phyloP scores from a whole-genome alignment of 495 filamentous ascomycete genomes.

The Tuber umbilicatum region DNA sequence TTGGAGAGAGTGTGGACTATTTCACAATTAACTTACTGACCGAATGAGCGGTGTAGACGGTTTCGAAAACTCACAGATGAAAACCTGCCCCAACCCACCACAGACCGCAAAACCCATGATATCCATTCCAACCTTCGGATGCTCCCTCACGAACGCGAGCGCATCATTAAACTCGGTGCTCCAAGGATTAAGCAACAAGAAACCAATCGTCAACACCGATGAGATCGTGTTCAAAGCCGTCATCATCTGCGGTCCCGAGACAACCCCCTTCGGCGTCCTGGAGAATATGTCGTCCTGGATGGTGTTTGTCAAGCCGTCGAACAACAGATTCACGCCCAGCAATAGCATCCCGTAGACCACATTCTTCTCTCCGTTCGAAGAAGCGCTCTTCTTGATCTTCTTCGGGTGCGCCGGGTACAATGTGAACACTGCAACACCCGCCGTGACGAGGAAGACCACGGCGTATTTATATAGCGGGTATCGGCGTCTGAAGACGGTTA shows the following conservation, averaged over 20 bases:
- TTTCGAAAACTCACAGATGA: conserved; percentile 63
- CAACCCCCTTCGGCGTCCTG: conserved; percentile 30
- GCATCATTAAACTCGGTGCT: conserved; percentile 72
- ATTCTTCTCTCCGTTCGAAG: conserved; percentile 50
- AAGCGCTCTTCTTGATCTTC: conserved; percentile 53
- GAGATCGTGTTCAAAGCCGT: conserved; percentile 88
- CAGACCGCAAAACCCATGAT: conserved; percentile 88
- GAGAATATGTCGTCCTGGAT: conserved; percentile 93
- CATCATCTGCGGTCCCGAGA: conserved; percentile 95
- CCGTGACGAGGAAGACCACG: conserved; percentile 81
- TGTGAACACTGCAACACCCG: conserved; percentile 91
- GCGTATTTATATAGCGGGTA: conserved; percentile 97
- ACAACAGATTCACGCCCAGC: conserved; percentile 83
- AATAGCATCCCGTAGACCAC: conserved; percentile 72
- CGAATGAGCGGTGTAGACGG: not conserved
- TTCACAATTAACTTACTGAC: conserved; percentile 21
- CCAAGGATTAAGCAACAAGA: conserved; percentile 72
- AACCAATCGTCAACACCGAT: conserved; percentile 64
- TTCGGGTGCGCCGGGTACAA: conserved; percentile 65
- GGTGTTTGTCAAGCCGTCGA: conserved; percentile 92
- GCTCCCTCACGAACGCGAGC: conserved; percentile 65
- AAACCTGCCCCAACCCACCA: conserved; percentile 88
- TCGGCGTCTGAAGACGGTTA: conserved; percentile 79
- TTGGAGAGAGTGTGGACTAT: conserved; percentile 81
- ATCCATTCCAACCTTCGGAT: conserved; percentile 74